These are phyloP conservation scores for Lyophyllum shimeji DNA, from an alignment of 768 basidiomycete species.

Conservation along the genomic window DNA sequence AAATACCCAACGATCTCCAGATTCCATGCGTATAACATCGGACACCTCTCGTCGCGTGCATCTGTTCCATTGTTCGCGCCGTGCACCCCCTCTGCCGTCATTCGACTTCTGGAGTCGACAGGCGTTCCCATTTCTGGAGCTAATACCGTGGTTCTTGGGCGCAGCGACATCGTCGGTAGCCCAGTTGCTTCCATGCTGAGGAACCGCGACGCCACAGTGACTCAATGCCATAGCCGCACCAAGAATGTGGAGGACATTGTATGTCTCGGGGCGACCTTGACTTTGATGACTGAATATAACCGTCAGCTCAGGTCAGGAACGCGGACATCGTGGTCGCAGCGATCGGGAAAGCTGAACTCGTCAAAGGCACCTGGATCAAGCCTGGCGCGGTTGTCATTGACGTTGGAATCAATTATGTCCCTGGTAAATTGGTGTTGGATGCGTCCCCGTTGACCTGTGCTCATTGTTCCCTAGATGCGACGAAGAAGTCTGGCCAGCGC, in stretches of 20 bases:
- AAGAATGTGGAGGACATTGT: slow-evolving; percentile 80
- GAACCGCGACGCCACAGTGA: slow-evolving; percentile 92
- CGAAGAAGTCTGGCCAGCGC: slow-evolving; percentile 93
- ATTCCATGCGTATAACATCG: slow-evolving; percentile 98
- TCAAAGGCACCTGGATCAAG: slow-evolving; percentile 95
- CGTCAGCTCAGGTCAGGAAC: slow-evolving; percentile 57
- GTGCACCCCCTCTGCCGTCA: slow-evolving; percentile 93
- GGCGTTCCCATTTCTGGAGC: slow-evolving; percentile 74
- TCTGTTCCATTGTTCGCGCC: slow-evolving; percentile 88
- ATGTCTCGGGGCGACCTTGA: slow-evolving; percentile 25
- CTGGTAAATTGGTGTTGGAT: slow-evolving; percentile 48
- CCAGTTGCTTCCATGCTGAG: slow-evolving; percentile 91
- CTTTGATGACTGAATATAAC: not conserved
- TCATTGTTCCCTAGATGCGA: slow-evolving; percentile 52
- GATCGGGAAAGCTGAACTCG: slow-evolving; percentile 89
- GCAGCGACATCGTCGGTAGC: slow-evolving; percentile 97
- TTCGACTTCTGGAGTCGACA: slow-evolving; percentile 88
- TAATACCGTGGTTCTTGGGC: slow-evolving; percentile 89
- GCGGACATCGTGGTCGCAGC: slow-evolving; percentile 96
- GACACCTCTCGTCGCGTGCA: slow-evolving; percentile 88
- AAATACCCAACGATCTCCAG: slow-evolving; percentile 36
- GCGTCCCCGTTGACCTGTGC: slow-evolving; percentile 1
- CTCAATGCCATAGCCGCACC: slow-evolving; percentile 94
- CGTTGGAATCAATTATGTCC: slow-evolving; percentile 96
- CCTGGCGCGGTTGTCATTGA: slow-evolving; percentile 95